Conservation (phyloP, 768 basidiomycete genomes). For the Hericium coralloides region DNA sequence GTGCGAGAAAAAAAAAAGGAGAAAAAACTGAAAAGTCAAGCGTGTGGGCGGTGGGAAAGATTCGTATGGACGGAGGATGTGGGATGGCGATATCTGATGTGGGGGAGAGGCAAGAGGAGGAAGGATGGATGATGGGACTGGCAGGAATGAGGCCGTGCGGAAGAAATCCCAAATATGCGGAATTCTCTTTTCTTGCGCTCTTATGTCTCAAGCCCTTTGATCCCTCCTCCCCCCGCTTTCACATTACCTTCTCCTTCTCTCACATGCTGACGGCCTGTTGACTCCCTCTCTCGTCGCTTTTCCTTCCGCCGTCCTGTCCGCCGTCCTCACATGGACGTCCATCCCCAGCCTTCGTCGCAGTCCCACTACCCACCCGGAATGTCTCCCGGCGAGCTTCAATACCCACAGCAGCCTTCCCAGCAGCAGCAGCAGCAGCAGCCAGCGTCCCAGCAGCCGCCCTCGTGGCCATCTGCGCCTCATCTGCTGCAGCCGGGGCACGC, state of each 20-base stretch:
- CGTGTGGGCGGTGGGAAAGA: too few relatives aligned
- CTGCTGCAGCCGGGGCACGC: conserved; percentile 14
- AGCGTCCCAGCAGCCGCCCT: conserved; percentile 22
- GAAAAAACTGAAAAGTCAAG: too few relatives aligned
- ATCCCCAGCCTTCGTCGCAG: conserved; percentile 6
- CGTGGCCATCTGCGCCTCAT: conserved; percentile 15
- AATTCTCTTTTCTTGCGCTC: neutral
- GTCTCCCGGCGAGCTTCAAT: conserved; percentile 22
- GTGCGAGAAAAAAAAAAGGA: too few relatives aligned
- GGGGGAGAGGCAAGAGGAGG: too few relatives aligned
- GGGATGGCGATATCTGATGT: too few relatives aligned
- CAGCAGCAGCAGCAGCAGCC: conserved; percentile 24
- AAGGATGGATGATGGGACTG: too few relatives aligned
- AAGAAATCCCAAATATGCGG: neutral
- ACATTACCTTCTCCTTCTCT: neutral
- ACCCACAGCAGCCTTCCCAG: conserved; percentile 20
- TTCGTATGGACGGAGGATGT: too few relatives aligned
- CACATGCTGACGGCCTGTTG: conserved; percentile 12
- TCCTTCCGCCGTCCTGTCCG: neutral
- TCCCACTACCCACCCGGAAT: conserved; percentile 18
- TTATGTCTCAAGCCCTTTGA: neutral
- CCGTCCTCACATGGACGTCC: conserved; percentile 18
- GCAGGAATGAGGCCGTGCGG: neutral
- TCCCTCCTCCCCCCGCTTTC: neutral
- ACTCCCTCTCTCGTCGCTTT: conserved; percentile 5